Base-by-base conservation (phyloP, 108 stramenopile genomes). In the Fragilariopsis cylindrus region DNA sequence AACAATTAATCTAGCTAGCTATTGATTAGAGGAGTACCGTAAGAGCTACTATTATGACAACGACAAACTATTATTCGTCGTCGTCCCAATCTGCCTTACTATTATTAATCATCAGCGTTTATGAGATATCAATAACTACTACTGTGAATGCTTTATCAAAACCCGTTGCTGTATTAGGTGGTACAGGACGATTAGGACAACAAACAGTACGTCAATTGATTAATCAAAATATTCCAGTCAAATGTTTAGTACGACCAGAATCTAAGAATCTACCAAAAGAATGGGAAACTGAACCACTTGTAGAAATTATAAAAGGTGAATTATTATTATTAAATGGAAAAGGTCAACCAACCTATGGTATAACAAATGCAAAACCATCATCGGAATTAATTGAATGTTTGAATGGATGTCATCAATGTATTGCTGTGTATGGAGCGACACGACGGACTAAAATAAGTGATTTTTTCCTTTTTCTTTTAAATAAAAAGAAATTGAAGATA, bases 121-220 rank as follows among this genome's bases (percentile, higher is more conserved):
- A 54, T 13, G n/a, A n/a, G n/a, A n/a, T 54, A 54, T 54, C 53
- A 2, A 1, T n/a, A 30, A 30, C 30, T 30, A 30, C 0, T 30
- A 30, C 30, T 30, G 30, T 30, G 0, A 30, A 30, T 21, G 18
- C 21, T 0, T 21, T 60, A 11, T 60, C 60, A 1, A 13, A 15
- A 8, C 55, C 55, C 41, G 83, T 88, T 8, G 82, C 83, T 5
- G 79, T 88, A 7, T 65, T 84, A 46, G 88, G 88, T 7, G 65
- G 76, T 9, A 89, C 85, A 2, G 85, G 88, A 18, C 65, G 69
- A 15, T 52, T 89, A 16, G 88, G 85, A 48, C 69, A 82, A 19
- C 16, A 45, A 48, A 79, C 73, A 1, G 73, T 84, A 16, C 53
- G 60, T 13, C n/a, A 77, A 64, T 70, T 86, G 42, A 39, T 71